phyloP scores from a whole-genome alignment of 208 protist genomes.

The Acanthamoeba polyphaga region DNA sequence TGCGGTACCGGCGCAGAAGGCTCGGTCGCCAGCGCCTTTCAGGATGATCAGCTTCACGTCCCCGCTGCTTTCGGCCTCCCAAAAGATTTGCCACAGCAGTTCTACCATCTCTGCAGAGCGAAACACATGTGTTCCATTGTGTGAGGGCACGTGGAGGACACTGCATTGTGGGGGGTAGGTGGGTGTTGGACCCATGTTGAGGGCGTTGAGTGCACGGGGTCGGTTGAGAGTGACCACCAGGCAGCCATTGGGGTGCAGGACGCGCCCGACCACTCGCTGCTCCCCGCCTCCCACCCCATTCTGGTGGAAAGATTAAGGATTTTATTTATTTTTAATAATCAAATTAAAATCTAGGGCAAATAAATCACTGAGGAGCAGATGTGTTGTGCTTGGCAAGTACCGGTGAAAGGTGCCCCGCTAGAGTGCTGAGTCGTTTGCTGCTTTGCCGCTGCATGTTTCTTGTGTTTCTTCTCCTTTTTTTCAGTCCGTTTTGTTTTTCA shows the following conservation, averaged over 20 bases:
- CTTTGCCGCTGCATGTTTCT: background rate
- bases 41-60: constrained; percentile 74
- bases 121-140: background rate
- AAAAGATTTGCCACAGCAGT: constrained; percentile 69
- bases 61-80: background rate
- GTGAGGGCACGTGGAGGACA: no score
- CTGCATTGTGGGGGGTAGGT: background rate
- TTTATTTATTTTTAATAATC: background rate
- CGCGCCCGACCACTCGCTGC: background rate
- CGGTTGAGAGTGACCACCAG: constrained; percentile 85
- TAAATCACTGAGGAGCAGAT: background rate
- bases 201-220: constrained; percentile 88
- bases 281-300: background rate
- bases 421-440: background rate
- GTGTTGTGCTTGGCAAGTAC: background rate
- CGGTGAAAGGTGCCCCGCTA: background rate
- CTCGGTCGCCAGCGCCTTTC: constrained; percentile 84
- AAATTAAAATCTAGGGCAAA: no score
- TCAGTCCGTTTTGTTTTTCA: background rate
- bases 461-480: background rate
- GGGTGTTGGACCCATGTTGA: constrained; percentile 76
- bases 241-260: background rate
- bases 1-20: constrained; percentile 87
- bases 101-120: constrained; percentile 80
- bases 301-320: background rate